Evolutionary conservation across 495 filamentous ascomycete genomes (phyloP), one percentile per base, ranked within the genome.

Genomic region (Lophiostoma macrostomum): DNA sequence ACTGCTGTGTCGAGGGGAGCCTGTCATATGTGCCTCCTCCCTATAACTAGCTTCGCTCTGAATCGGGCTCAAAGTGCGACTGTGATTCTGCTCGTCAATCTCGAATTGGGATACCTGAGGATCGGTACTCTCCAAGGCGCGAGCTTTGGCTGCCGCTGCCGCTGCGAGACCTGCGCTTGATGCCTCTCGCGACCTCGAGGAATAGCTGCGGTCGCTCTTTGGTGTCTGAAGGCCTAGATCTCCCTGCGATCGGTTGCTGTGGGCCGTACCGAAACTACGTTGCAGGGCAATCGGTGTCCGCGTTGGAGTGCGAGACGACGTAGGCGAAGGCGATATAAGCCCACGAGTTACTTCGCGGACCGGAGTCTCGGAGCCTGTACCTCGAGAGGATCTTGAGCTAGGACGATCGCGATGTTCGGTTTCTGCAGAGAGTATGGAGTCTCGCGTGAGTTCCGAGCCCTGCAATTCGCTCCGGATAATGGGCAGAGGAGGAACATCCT

Each of bases 11-110:
- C 50, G 35, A 2, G 58, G 34, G 22, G 55, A 40, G 34, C 80
- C 43, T n/a, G 23, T 50, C 18, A 25, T 35, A 71, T 77, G 67
- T 14, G 73, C 76, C 24, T 77, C 76, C 46, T 76, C 72, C 6
- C 77, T 80, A 56, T 84, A 86, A 45, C 90, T 90, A 0, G 87
- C 88, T 23, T 93, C 84, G 51, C 90, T 95, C 56, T 91, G 90
- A 44, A 94, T 89, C 0, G 90, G 90, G 67, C 90, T 95, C 18
- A 91, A 69, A 12, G 80, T 80, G 24, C 85, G 75, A 22, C 50
- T 55, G 2, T 53, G 57, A 2, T 77, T 76, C 5, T 76, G 71
- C 24, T 77, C 71, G 5, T 53, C 67, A 48, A 69, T 68, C 16
- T 63, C 65, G 46, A 67, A 65, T 19, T 63, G 46, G n/a, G 64